Conservation (phyloP, 768 basidiomycete genomes). For the Collybia nuda region DNA sequence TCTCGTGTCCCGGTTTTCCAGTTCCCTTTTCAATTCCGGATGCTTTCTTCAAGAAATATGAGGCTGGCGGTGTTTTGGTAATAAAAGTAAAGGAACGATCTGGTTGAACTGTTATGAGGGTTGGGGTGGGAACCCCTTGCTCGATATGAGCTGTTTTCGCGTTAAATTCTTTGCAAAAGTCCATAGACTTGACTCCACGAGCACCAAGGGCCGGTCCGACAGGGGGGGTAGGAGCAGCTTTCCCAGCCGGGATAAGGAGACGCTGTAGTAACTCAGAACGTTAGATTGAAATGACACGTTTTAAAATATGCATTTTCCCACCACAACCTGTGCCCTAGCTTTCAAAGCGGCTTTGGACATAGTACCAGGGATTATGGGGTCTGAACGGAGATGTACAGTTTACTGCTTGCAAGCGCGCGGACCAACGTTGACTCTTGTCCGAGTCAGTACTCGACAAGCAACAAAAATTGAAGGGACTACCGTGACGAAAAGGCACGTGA, state of each 20-base stretch:
- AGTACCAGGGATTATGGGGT: constrained; percentile 2
- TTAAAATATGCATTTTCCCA: constrained; percentile 34
- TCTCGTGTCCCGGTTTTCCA: constrained; percentile 76
- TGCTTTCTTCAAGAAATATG: constrained; percentile 89
- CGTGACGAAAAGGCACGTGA: constrained; percentile 18
- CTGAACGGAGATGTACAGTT: constrained; percentile 3
- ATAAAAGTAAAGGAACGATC: constrained; percentile 94
- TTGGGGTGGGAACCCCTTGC: constrained; percentile 85
- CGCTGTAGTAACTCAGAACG: constrained; percentile 46
- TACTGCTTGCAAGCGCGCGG: no score
- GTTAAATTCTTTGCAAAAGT: constrained; percentile 99
- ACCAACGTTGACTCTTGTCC: no score
- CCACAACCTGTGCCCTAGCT: constrained; percentile 74
- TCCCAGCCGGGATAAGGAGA: constrained; percentile 86
- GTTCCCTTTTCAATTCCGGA: constrained; percentile 91
- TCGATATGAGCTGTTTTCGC: constrained; percentile 90
- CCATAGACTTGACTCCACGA: constrained; percentile 98
- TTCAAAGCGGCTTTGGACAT: constrained; percentile 72
- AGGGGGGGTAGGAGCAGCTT: constrained; percentile 94
- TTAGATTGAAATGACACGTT: constrained; percentile 2
- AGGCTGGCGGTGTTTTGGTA: constrained; percentile 87
- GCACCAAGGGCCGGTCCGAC: constrained; percentile 98
- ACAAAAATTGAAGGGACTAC: no score
- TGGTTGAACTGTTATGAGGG: constrained; percentile 89
- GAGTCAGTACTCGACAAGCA: no score